Evolutionary conservation across 768 basidiomycete species (phyloP).

Genomic region (Royoungia palumana): DNA sequence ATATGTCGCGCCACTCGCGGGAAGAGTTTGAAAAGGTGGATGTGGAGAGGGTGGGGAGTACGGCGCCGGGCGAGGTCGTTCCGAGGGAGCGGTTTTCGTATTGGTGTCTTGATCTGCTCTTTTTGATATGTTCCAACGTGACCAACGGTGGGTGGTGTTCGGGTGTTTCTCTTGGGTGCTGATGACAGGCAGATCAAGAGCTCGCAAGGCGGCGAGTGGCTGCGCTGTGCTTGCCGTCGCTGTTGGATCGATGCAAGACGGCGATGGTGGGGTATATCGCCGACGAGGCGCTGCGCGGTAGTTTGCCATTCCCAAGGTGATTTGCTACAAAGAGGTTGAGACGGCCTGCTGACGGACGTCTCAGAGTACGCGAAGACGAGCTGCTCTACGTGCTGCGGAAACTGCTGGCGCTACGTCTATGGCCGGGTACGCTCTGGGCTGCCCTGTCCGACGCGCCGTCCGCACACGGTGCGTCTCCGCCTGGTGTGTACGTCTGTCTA

Average conservation of each 20-base stretch:
- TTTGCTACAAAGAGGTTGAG: not conserved
- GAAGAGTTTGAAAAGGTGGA: slow-evolving; percentile 38
- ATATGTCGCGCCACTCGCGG: slow-evolving; percentile 11
- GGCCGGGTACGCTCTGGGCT: slow-evolving; percentile 75
- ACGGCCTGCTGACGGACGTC: not conserved
- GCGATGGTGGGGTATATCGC: slow-evolving; percentile 74
- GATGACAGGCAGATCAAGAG: slow-evolving; percentile 50
- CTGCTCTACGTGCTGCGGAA: slow-evolving; percentile 79
- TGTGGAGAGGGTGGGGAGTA: slow-evolving; percentile 51
- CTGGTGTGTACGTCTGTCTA: slow-evolving; percentile 41
- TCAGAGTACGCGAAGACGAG: slow-evolving; percentile 84
- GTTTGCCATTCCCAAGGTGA: slow-evolving; percentile 84
- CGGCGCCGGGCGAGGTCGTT: slow-evolving; percentile 50
- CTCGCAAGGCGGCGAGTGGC: slow-evolving; percentile 64
- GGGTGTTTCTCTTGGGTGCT: not conserved
- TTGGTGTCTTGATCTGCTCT: slow-evolving; percentile 89
- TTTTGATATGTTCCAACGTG: slow-evolving; percentile 69
- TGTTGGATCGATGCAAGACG: slow-evolving; percentile 73
- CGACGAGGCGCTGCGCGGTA: slow-evolving; percentile 81
- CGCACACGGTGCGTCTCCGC: slow-evolving; percentile 49
- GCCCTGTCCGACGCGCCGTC: slow-evolving; percentile 66
- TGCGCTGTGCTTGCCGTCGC: slow-evolving; percentile 62
- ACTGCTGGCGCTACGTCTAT: slow-evolving; percentile 67
- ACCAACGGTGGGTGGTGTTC: slow-evolving; percentile 47
- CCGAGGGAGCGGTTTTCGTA: slow-evolving; percentile 86